Conservation (phyloP, 768 basidiomycete genomes). For the Boletus rufocinnamomeus region DNA sequence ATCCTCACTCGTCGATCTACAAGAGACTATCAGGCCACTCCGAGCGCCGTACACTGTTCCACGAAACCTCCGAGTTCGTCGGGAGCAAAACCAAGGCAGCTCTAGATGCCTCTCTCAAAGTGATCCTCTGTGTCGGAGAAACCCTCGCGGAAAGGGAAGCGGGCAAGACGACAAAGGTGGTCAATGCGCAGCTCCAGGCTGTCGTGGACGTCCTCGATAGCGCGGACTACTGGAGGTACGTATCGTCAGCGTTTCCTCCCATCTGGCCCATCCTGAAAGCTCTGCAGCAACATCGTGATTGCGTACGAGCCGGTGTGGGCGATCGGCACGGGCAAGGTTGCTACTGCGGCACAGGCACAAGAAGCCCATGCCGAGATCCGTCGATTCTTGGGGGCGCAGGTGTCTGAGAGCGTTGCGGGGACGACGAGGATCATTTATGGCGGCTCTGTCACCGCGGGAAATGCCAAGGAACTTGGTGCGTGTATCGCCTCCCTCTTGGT, state of each 20-base stretch:
- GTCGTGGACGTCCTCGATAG: conserved; percentile 61
- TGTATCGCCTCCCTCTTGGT: conserved; percentile 3
- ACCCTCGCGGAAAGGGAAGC: conserved; percentile 86
- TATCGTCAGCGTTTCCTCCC: not conserved
- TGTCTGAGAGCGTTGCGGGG: conserved; percentile 71
- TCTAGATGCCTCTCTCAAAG: conserved; percentile 69
- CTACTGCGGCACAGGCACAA: conserved; percentile 90
- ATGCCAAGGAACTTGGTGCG: conserved; percentile 85
- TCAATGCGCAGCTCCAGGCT: conserved; percentile 78
- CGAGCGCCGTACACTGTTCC: conserved; percentile 91
- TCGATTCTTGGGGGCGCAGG: conserved; percentile 60
- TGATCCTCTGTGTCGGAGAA: conserved; percentile 97
- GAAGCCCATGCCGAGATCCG: conserved; percentile 87
- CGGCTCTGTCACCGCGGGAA: conserved; percentile 88
- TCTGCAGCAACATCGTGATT: conserved; percentile 78
- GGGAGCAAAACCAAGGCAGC: conserved; percentile 88
- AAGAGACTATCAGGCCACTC: conserved; percentile 71
- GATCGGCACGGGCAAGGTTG: conserved; percentile 97
- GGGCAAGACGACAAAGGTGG: conserved; percentile 73
- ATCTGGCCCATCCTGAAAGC: not conserved
- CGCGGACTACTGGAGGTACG: conserved; percentile 77
- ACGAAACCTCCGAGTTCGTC: conserved; percentile 80
- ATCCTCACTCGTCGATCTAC: not conserved
- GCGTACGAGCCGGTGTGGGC: conserved; percentile 99
- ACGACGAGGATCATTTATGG: conserved; percentile 91